Percentiles rank a stretch among this genome's conserved stretches.
These are phyloP conservation scores for Clarireedia monteithiana DNA, from an alignment of 2,329 filamentous ascomycete genomes.

Conservation along the genomic window DNA sequence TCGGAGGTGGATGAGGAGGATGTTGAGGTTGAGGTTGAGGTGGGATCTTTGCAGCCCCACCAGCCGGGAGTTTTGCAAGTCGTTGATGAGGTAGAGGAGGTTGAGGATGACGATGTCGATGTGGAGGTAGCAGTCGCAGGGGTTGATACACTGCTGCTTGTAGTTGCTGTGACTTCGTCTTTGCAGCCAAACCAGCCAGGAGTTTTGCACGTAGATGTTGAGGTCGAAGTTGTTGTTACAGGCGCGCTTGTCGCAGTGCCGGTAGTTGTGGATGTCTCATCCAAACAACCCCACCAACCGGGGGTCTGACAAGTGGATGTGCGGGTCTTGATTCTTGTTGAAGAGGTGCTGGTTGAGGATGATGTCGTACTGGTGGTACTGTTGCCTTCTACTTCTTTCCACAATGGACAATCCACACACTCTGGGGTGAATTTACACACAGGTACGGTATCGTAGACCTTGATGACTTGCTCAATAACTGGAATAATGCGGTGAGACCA, in stretches of 20 bases:
- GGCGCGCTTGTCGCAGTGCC: slow-evolving; percentile 20
- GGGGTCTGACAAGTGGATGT: slow-evolving; percentile 87
- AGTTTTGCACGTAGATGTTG: slow-evolving; percentile 33
- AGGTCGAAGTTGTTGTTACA: slow-evolving; percentile 20
- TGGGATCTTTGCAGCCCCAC: slow-evolving; percentile 43
- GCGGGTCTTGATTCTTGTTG: slow-evolving; percentile 57
- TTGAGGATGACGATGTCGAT: not conserved
- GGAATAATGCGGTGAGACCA: slow-evolving; percentile 84
- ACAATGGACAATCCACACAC: slow-evolving; percentile 83
- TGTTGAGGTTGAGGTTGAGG: slow-evolving; percentile 30
- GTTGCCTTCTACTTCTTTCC: slow-evolving; percentile 74
- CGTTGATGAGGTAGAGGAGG: slow-evolving; percentile 18
- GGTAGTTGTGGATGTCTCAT: slow-evolving; percentile 22
- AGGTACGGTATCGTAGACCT: slow-evolving; percentile 74
- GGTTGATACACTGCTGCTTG: slow-evolving; percentile 22
- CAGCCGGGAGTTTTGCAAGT: slow-evolving; percentile 36
- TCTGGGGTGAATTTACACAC: slow-evolving; percentile 67
- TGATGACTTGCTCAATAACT: slow-evolving; percentile 82
- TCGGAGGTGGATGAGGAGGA: slow-evolving; percentile 14
- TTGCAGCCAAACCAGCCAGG: slow-evolving; percentile 42
- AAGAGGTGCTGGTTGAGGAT: slow-evolving; percentile 36
- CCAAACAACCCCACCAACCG: slow-evolving; percentile 64
- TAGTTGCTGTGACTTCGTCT: slow-evolving; percentile 39
- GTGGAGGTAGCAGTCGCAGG: slow-evolving; percentile 3
- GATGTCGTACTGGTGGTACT: slow-evolving; percentile 65